These are phyloP conservation scores for Septoria petroselini DNA, from an alignment of 2,329 filamentous ascomycete genomes.

Conservation along the genomic window DNA sequence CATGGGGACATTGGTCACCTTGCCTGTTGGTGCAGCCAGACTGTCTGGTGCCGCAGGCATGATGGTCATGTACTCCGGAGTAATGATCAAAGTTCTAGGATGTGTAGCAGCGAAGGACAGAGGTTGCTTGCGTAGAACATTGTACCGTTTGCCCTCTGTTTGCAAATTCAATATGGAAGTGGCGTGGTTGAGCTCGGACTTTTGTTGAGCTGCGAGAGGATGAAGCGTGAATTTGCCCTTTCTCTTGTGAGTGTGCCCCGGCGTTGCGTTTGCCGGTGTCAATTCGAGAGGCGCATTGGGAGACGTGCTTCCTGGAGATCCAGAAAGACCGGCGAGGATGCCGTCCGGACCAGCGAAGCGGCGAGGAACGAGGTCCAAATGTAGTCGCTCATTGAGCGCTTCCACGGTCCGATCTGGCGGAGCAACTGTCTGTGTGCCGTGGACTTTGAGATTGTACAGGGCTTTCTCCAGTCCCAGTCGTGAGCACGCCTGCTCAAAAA, in stretches of 20 bases:
- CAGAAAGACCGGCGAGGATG: slow-evolving; percentile 66
- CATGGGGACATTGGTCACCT: slow-evolving; percentile 76
- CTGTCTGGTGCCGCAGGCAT: slow-evolving; percentile 56
- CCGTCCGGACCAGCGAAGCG: slow-evolving; percentile 54
- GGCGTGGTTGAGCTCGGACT: slow-evolving; percentile 25
- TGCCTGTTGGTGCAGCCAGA: slow-evolving; percentile 49
- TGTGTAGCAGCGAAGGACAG: slow-evolving; percentile 76
- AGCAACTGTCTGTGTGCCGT: slow-evolving; percentile 69
- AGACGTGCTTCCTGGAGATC: slow-evolving; percentile 66
- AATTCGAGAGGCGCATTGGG: slow-evolving; percentile 65
- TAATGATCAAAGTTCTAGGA: slow-evolving; percentile 72
- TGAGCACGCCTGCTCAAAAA: slow-evolving; percentile 73
- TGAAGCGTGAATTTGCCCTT: slow-evolving; percentile 44
- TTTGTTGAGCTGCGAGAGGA: slow-evolving; percentile 59
- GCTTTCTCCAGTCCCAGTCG: slow-evolving; percentile 76
- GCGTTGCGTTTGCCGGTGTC: slow-evolving; percentile 38
- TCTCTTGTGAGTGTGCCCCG: slow-evolving; percentile 36
- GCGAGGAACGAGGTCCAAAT: slow-evolving; percentile 71
- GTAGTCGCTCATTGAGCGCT: slow-evolving; percentile 69
- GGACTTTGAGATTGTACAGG: slow-evolving; percentile 73
- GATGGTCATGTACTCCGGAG: slow-evolving; percentile 83
- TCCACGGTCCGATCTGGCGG: slow-evolving; percentile 75
- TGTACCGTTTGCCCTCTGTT: slow-evolving; percentile 62
- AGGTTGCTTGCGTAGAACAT: slow-evolving; percentile 76
- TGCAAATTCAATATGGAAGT: slow-evolving; percentile 45